Evolutionary conservation across 2,329 filamentous ascomycete genomes (phyloP).

Genomic region (Moelleriella libera): DNA sequence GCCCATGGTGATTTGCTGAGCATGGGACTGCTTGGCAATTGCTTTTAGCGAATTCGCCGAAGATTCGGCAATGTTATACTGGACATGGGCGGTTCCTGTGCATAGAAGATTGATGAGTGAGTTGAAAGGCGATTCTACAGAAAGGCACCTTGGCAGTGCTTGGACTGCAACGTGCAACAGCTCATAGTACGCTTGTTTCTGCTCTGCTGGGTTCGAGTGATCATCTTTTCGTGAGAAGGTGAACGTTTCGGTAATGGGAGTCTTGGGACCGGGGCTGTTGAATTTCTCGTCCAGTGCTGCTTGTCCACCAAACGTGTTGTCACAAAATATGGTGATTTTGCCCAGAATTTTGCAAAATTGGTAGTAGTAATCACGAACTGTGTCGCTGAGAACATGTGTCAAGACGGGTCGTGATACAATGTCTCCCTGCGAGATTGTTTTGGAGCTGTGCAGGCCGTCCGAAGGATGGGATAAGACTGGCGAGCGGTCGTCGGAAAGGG

Average conservation of each 20-base stretch:
- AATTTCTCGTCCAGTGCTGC: slow-evolving; percentile 94
- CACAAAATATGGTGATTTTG: slow-evolving; percentile 91
- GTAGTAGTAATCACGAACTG: slow-evolving; percentile 70
- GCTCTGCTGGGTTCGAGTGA: slow-evolving; percentile 54
- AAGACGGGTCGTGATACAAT: slow-evolving; percentile 51
- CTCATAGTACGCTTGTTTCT: slow-evolving; percentile 91
- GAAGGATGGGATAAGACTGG: slow-evolving; percentile 29
- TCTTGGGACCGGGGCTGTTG: slow-evolving; percentile 74
- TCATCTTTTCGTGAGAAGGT: slow-evolving; percentile 80
- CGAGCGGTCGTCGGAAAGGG: slow-evolving; percentile 30
- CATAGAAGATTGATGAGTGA: slow-evolving; percentile 88
- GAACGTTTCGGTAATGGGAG: slow-evolving; percentile 87
- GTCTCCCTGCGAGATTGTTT: slow-evolving; percentile 35
- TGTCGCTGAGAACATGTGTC: slow-evolving; percentile 54
- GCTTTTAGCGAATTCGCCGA: slow-evolving; percentile 89
- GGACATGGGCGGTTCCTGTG: slow-evolving; percentile 91
- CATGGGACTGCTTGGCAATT: slow-evolving; percentile 84
- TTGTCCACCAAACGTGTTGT: slow-evolving; percentile 93
- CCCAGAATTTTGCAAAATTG: slow-evolving; percentile 91
- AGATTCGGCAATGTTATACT: slow-evolving; percentile 80
- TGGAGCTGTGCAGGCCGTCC: slow-evolving; percentile 11
- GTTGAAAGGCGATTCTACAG: slow-evolving; percentile 82
- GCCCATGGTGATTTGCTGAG: slow-evolving; percentile 89
- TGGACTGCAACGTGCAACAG: slow-evolving; percentile 91
- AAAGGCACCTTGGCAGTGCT: slow-evolving; percentile 85